Percentiles rank a stretch among this genome's conserved stretches.
Evolutionary conservation across 2,329 filamentous ascomycete species (phyloP).

Genomic region (Pezicula rhizophila): DNA sequence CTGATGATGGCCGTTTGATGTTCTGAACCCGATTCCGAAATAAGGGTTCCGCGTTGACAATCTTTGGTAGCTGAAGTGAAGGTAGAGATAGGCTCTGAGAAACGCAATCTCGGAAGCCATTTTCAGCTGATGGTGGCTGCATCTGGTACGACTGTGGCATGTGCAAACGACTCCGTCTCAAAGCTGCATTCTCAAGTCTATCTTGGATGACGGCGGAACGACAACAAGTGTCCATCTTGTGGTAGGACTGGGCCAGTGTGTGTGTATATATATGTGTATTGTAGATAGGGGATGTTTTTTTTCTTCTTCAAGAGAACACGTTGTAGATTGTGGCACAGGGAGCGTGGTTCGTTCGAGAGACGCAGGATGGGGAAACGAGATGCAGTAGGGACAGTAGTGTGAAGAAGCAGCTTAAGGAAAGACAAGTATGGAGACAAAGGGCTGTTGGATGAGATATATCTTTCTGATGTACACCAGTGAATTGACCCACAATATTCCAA

Average conservation of each 20-base stretch:
- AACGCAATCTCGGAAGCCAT: neutral
- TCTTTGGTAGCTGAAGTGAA: neutral
- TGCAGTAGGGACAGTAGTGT: neutral
- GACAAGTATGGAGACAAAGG: neutral
- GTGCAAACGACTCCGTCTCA: neutral
- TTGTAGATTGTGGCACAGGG: neutral
- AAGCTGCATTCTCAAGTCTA: no score
- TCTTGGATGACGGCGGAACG: neutral
- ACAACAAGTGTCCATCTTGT: neutral
- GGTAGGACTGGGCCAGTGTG: neutral
- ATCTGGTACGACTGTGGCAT: neutral
- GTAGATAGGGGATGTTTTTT: no score
- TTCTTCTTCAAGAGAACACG: no score
- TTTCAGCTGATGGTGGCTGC: neutral
- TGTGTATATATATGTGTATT: no score
- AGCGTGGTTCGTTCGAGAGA: neutral
- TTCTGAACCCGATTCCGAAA: neutral
- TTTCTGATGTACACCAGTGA: neutral
- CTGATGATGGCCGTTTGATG: conserved; percentile 1
- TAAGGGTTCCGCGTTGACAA: neutral
- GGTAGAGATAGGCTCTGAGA: neutral
- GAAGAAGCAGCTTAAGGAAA: neutral
- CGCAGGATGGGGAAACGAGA: neutral
- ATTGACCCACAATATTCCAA: neutral
- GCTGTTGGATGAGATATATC: conserved; percentile 1